Base-by-base conservation (phyloP, 129 eudicot genomes). In the Logfia minima region DNA sequence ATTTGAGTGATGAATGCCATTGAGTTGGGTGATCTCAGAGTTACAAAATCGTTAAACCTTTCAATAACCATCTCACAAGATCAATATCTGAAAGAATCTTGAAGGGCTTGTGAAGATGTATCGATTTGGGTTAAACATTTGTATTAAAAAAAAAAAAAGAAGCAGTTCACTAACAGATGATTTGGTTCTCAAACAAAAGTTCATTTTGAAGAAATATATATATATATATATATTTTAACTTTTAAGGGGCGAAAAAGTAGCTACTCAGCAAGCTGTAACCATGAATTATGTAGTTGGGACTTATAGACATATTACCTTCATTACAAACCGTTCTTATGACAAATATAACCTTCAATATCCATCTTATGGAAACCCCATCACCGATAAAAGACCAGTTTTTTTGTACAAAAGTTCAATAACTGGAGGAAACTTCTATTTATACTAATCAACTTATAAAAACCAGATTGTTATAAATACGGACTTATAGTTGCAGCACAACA, bases 401-500 rank as follows among this genome's bases (percentile, higher is more conserved):
- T 37, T 37, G 66, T n/a, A 41, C 19, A 34, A 22, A 43, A 4
- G 55, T 22, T 67, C 68, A 68, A n/a, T 26, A 41, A 60, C 17
- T 22, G 0, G 22, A 56, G 0, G 55, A 37, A 58, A 43, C 16
- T 45, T 68, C 62, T 79, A 79, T 45, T 76, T 51, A 53, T 66
- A 56, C 53, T 76, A 52, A 56, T 58, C 34, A 75, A 48, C 35
- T 78, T 78, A 77, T 26, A 26, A 66, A 7, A 34, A 32, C 3
- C 14, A 41, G 0, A 9, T 41, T 35, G 23, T 18, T 55, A 55
- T 4, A 23, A 37, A 66, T 62, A 71, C 29, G 32, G 18, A 71
- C 41, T 5, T 61, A 22, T 34, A 70, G 77, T 68, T 58, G 59
- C 75, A 23, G 59, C 68, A 79, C 22, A 58, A 59, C 61, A 61